These are phyloP conservation scores for Candida frijolesensis DNA, from an alignment of 1,139 yeast species.

Conservation along the genomic window DNA sequence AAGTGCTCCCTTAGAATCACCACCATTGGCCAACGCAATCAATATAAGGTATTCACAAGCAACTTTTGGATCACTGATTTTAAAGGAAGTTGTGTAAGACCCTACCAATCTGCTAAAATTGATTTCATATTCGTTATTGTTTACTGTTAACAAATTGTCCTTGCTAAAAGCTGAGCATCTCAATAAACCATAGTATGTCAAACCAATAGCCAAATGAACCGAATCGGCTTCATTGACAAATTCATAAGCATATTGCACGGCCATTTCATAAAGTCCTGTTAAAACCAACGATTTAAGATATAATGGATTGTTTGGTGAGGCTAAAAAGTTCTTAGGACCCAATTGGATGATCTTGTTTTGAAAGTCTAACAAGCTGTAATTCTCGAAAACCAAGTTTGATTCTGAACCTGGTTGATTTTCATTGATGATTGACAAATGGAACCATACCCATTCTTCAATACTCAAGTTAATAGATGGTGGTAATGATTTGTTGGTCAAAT, in stretches of 20 bases:
- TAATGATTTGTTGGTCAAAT: slow-evolving; percentile 70
- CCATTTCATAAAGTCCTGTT: slow-evolving; percentile 81
- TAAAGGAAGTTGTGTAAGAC: slow-evolving; percentile 77
- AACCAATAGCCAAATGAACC: slow-evolving; percentile 84
- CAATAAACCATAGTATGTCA: slow-evolving; percentile 74
- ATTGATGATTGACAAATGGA: slow-evolving; percentile 75
- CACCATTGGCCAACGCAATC: slow-evolving; percentile 53
- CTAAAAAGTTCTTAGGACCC: slow-evolving; percentile 74
- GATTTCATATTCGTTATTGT: slow-evolving; percentile 44
- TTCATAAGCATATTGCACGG: slow-evolving; percentile 68
- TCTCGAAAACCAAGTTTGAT: slow-evolving; percentile 60
- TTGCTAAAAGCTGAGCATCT: slow-evolving; percentile 43
- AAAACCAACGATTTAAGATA: slow-evolving; percentile 76
- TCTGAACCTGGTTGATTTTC: slow-evolving; percentile 41
- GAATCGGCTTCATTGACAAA: slow-evolving; percentile 78
- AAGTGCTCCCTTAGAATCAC: slow-evolving; percentile 41
- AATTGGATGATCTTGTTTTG: slow-evolving; percentile 71
- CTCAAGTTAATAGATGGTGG: slow-evolving; percentile 73
- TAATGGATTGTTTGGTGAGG: slow-evolving; percentile 61
- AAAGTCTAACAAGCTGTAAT: slow-evolving; percentile 71
- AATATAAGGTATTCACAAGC: slow-evolving; percentile 86
- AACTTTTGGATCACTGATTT: slow-evolving; percentile 82
- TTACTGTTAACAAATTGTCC: slow-evolving; percentile 35
- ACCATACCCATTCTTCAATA: slow-evolving; percentile 97
- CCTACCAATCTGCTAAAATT: slow-evolving; percentile 65